Conservation (phyloP, 352 stramenopile genomes). For the Blastocystis sp. region DNA sequence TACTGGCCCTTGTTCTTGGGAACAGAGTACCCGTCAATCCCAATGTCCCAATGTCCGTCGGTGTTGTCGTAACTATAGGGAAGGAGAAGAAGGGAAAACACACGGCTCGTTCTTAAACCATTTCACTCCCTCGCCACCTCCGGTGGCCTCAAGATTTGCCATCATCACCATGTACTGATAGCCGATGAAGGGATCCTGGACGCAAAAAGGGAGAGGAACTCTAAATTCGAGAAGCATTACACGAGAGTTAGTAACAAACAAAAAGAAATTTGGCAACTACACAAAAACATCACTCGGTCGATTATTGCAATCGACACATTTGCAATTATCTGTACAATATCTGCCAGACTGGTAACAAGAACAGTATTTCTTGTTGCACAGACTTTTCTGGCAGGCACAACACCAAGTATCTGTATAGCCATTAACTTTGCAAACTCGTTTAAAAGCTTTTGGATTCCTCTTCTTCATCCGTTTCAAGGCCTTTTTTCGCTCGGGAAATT, state of each 20-base stretch:
- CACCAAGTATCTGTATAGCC: not conserved
- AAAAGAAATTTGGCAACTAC: not conserved
- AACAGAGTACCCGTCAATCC: conserved; percentile 4
- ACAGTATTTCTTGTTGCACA: conserved; percentile 59
- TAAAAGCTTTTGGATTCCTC: not conserved
- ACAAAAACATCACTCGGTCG: conserved; percentile 20
- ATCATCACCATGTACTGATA: conserved; percentile 62
- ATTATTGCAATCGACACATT: conserved; percentile 60
- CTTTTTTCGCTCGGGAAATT: not conserved
- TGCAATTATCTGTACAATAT: conserved; percentile 32
- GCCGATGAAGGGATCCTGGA: conserved; percentile 35
- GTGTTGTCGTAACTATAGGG: conserved; percentile 46
- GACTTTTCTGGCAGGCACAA: conserved; percentile 37
- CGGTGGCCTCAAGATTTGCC: conserved; percentile 42
- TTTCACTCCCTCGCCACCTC: conserved; percentile 25
- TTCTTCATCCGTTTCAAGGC: not conserved
- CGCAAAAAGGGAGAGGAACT: conserved; percentile 54
- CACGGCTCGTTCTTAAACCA: conserved; percentile 53
- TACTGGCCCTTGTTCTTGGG: conserved; percentile 60
- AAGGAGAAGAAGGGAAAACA: not conserved
- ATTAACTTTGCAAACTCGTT: not conserved
- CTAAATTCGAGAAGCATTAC: conserved; percentile 58
- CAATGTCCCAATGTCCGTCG: not conserved
- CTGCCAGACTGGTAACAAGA: conserved; percentile 25
- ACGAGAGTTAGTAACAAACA: not conserved